Evolutionary conservation across 2,329 filamentous ascomycete species (phyloP).

Genomic region (Myriosclerotinia duriaeana): DNA sequence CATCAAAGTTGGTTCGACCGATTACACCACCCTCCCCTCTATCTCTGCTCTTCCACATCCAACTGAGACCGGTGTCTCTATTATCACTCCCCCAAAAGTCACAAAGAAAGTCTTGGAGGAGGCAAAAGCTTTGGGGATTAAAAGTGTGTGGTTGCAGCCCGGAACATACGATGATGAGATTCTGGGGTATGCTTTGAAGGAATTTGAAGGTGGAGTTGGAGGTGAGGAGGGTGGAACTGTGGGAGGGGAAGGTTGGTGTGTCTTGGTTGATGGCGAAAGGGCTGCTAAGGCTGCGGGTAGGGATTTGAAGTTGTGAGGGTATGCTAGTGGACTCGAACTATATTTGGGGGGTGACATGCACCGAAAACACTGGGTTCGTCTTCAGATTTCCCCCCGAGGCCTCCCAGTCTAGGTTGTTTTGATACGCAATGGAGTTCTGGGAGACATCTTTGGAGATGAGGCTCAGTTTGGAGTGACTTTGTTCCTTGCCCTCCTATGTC

Average conservation of each 20-base stretch:
- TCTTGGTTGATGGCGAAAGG: conserved; percentile 77
- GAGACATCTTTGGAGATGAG: background rate
- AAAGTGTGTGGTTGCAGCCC: conserved; percentile 85
- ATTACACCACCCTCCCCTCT: conserved; percentile 51
- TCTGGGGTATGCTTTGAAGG: conserved; percentile 63
- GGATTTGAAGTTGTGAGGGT: conserved; percentile 32
- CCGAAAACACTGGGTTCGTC: no score
- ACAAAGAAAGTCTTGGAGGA: conserved; percentile 74
- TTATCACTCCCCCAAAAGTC: conserved; percentile 81
- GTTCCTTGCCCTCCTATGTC: background rate
- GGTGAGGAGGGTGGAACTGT: conserved; percentile 56
- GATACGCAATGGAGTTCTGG: background rate
- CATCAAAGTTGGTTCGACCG: conserved; percentile 57
- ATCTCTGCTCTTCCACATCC: conserved; percentile 66
- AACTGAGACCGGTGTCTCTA: conserved; percentile 69
- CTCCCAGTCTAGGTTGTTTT: background rate
- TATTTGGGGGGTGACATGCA: background rate
- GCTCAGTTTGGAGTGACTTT: background rate
- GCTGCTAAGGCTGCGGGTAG: conserved; percentile 57
- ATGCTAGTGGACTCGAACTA: no score
- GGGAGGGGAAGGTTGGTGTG: conserved; percentile 79
- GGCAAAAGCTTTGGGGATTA: conserved; percentile 70
- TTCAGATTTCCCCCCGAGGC: background rate
- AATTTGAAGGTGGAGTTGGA: conserved; percentile 72
- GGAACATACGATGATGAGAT: conserved; percentile 81